Percentiles rank a stretch among this genome's conserved stretches.
These are phyloP conservation scores for Tylopilus rubrobrunneus DNA, from an alignment of 768 basidiomycete genomes.

Conservation along the genomic window DNA sequence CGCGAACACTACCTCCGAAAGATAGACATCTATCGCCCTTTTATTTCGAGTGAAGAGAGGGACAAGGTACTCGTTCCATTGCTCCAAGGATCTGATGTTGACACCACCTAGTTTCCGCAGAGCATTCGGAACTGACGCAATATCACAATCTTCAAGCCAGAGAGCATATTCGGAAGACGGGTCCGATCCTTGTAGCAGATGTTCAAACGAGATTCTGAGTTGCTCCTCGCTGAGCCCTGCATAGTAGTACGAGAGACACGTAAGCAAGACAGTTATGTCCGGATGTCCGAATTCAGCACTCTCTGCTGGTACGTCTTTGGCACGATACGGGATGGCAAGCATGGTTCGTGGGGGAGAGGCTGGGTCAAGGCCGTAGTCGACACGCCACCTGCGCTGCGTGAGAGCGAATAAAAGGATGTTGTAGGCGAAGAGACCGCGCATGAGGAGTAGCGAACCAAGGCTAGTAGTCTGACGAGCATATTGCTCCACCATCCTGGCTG, in stretches of 20 bases:
- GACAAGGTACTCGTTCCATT: slow-evolving; percentile 4
- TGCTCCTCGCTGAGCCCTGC: slow-evolving; percentile 20
- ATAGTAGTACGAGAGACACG: not conserved
- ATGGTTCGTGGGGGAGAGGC: slow-evolving; percentile 20
- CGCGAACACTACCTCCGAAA: slow-evolving; percentile 35
- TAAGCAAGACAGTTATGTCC: not conserved
- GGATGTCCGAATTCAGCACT: slow-evolving; percentile 25
- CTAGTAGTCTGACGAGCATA: not conserved
- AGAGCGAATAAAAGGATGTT: slow-evolving; percentile 31
- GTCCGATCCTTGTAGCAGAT: slow-evolving; percentile 26
- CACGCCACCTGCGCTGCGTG: slow-evolving; percentile 28
- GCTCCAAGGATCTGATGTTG: slow-evolving; percentile 28
- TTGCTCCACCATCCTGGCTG: not conserved
- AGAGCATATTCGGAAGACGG: slow-evolving; percentile 30
- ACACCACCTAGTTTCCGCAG: slow-evolving; percentile 18
- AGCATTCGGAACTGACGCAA: slow-evolving; percentile 12
- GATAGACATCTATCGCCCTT: slow-evolving; percentile 28
- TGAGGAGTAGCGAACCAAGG: slow-evolving; percentile 23
- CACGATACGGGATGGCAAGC: slow-evolving; percentile 37
- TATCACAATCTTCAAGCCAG: slow-evolving; percentile 24
- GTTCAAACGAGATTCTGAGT: slow-evolving; percentile 27
- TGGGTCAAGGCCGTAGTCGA: not conserved
- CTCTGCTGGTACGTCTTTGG: slow-evolving; percentile 34
- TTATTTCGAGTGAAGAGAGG: not conserved
- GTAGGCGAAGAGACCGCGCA: slow-evolving; percentile 34